A percentile compares a stretch with the other conserved stretches of the same genome.
Evolutionary conservation across 1,284 basidiomycete genomes (phyloP).

Genomic region (Trametes hirsuta): DNA sequence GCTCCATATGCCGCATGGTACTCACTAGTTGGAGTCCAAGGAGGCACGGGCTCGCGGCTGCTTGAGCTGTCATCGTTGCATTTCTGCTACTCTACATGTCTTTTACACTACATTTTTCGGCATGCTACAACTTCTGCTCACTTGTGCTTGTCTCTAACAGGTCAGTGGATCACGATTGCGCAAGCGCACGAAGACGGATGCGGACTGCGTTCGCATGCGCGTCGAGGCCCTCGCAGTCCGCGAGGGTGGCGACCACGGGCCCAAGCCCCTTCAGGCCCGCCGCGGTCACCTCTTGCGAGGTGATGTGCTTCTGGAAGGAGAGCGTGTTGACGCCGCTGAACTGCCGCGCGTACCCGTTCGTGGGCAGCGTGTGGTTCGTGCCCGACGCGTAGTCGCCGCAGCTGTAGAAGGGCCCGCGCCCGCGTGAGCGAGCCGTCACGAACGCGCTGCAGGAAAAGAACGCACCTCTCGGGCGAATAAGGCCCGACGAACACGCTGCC

Average conservation of each 20-base stretch:
- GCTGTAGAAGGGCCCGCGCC: slow-evolving; percentile 42
- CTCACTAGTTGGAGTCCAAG: too few relatives aligned
- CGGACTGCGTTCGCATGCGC: slow-evolving; percentile 93
- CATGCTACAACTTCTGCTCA: background rate
- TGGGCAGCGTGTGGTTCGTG: slow-evolving; percentile 97
- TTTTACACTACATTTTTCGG: too few relatives aligned
- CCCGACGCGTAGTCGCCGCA: slow-evolving; percentile 99
- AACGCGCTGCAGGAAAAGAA: background rate
- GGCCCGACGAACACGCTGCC: slow-evolving; percentile 97
- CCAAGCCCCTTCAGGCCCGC: slow-evolving; percentile 83
- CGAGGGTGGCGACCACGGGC: slow-evolving; percentile 88
- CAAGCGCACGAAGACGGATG: slow-evolving; percentile 54
- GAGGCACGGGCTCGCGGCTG: too few relatives aligned
- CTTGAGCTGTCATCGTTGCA: too few relatives aligned
- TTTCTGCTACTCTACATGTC: too few relatives aligned
- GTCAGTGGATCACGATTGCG: slow-evolving; percentile 3
- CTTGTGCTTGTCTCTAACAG: too few relatives aligned
- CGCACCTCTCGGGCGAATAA: slow-evolving; percentile 91
- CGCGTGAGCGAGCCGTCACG: background rate
- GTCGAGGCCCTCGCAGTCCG: slow-evolving; percentile 93
- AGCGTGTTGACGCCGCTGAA: slow-evolving; percentile 98
- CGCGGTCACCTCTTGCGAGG: slow-evolving; percentile 88
- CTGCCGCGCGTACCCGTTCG: slow-evolving; percentile 95
- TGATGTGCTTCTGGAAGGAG: slow-evolving; percentile 99
- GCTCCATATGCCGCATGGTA: too few relatives aligned